Base-by-base conservation (phyloP, 345 rosid genomes). In the Noccaea bulbosa region DNA sequence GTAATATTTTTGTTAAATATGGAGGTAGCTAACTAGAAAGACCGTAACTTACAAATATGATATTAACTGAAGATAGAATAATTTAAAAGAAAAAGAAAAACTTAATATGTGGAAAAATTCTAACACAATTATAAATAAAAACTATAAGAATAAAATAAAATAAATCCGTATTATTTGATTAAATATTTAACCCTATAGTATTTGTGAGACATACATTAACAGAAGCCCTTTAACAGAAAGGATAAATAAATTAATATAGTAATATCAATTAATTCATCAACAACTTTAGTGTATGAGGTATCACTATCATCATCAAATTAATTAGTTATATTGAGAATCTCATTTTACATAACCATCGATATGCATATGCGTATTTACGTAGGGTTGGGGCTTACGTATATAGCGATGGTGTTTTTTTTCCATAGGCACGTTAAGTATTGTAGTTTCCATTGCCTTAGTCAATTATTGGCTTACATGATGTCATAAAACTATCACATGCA, bases 381-480 rank as follows among this genome's bases (percentile, higher is more conserved):
- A 61, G 11, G 61, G 51, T 32, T 17, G 61, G 61, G 35, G 59
- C 11, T 50, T 34, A 33, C 27, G 62, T 71, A 4, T 27, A 51
- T 33, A 51, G 44, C 33, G 8, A 51, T 62, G 30, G 62, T 52
- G 38, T 24, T 30, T 17, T 47, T 5, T 7, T 34, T 12, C 48
- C 56, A 53, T 44, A 48, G 40, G 55, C 69, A 71, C 69, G 76
- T 63, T 46, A 46, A 72, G 64, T 5, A 34, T 15, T 44, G 62
- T 62, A 62, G 64, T 54, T 72, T 71, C 62, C 62, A 7, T 44
- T 14, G 54, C 55, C 1, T 15, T 11, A 47, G 51, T 64, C 37
- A 65, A 65, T 37, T 45, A 54, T 52, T 71, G 41, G 60, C 49
- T 30, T 40, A 46, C 14, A 55, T 11, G 64, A 47, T 53, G 70